Conservation (phyloP, 768 basidiomycete species). For the Panaeolus papilionaceus region DNA sequence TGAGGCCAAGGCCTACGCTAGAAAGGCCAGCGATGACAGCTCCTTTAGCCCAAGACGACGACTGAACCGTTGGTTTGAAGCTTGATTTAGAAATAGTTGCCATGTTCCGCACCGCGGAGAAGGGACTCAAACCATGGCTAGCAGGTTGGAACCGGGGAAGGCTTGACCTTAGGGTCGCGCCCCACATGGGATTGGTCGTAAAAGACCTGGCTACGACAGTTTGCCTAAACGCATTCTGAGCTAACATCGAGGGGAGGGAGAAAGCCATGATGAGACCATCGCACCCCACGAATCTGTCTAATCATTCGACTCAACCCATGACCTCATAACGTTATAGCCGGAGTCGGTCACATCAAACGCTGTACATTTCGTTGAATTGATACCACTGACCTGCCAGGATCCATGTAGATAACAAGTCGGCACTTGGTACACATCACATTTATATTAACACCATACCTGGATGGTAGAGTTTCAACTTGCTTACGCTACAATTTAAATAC, state of each 20-base stretch:
- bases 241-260: conserved; percentile 18
- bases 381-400: neutral
- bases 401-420: neutral
- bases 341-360: neutral
- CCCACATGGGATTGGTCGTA: neutral
- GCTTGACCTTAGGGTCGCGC: neutral
- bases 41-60: neutral
- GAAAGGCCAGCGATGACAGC: neutral
- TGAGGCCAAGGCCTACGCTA: neutral
- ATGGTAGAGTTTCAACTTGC: neutral
- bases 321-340: conserved; percentile 6
- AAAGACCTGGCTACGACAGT: conserved; percentile 1
- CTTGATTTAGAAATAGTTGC: neutral
- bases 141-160: conserved; percentile 2
- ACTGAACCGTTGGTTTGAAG: neutral
- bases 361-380: neutral
- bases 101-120: conserved; percentile 9
- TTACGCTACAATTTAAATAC: neutral
- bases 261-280: conserved; percentile 20
- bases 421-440: neutral
- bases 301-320: neutral
- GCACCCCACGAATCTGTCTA: conserved; percentile 2
- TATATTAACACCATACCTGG: neutral
- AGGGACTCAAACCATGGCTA: neutral
- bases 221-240: neutral